Evolutionary conservation across 2,329 filamentous ascomycete genomes (phyloP).

Genomic region (Botryosphaeria agaves): DNA sequence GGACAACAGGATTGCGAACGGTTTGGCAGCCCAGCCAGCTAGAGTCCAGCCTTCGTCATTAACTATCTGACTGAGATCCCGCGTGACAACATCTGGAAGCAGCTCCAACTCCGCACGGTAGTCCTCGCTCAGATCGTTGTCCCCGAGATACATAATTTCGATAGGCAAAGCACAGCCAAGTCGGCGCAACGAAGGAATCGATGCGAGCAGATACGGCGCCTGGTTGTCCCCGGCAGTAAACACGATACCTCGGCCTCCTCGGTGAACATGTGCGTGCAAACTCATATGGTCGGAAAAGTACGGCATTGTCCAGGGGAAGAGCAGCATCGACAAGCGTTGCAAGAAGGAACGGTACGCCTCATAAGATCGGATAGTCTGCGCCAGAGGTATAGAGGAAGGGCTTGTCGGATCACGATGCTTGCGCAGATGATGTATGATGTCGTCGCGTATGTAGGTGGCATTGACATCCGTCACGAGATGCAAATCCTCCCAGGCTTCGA

Average conservation of each 20-base stretch:
- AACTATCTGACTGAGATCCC: slow-evolving; percentile 27
- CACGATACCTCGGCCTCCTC: slow-evolving; percentile 25
- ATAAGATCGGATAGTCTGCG: slow-evolving; percentile 21
- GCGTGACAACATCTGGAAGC: slow-evolving; percentile 24
- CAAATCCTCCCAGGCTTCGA: slow-evolving; percentile 23
- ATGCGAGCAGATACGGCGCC: slow-evolving; percentile 24
- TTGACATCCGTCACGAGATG: slow-evolving; percentile 16
- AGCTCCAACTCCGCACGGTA: slow-evolving; percentile 23
- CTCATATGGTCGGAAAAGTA: slow-evolving; percentile 29
- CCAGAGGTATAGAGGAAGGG: slow-evolving; percentile 8
- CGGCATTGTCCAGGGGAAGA: slow-evolving; percentile 23
- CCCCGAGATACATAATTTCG: slow-evolving; percentile 25
- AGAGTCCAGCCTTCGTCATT: slow-evolving; percentile 26
- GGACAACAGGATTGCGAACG: slow-evolving; percentile 28
- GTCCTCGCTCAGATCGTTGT: slow-evolving; percentile 25
- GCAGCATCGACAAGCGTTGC: slow-evolving; percentile 17
- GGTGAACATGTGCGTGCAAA: slow-evolving; percentile 23
- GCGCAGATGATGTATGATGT: slow-evolving; percentile 21
- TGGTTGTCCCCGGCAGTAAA: slow-evolving; percentile 27
- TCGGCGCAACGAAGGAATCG: slow-evolving; percentile 19
- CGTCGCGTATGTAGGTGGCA: slow-evolving; percentile 21
- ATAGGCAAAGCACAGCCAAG: slow-evolving; percentile 22
- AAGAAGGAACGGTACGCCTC: slow-evolving; percentile 25
- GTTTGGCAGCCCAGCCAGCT: slow-evolving; percentile 29
- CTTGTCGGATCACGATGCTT: slow-evolving; percentile 10